A percentile compares a stretch with the other conserved stretches of the same genome.
Conservation (phyloP, 768 basidiomycete genomes). For the Exidia glandulosa region DNA sequence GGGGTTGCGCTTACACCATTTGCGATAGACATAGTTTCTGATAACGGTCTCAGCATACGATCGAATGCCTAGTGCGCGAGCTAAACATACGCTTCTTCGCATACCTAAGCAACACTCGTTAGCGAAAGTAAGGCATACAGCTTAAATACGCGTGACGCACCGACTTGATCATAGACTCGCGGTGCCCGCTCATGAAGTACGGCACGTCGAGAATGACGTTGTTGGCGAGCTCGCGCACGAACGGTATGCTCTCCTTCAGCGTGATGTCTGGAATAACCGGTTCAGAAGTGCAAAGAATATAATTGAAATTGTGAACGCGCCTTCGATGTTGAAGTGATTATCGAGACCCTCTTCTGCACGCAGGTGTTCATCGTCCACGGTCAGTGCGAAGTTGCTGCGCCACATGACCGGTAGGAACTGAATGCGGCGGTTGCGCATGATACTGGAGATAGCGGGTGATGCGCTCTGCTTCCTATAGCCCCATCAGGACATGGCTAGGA, state of each 20-base stretch:
- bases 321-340: constrained; percentile 28
- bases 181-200: constrained; percentile 32
- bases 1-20: constrained; percentile 32
- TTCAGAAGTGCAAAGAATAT: neutral
- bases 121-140: neutral
- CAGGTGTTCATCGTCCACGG: constrained; percentile 22
- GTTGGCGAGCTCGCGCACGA: constrained; percentile 30
- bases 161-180: constrained; percentile 31
- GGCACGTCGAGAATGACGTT: constrained; percentile 31
- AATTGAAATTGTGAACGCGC: constrained; percentile 1
- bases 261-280: constrained; percentile 24
- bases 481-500: neutral
- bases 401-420: constrained; percentile 34
- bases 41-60: neutral
- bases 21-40: constrained; percentile 27
- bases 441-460: constrained; percentile 27
- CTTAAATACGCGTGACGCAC: constrained; percentile 12
- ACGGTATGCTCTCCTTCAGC: constrained; percentile 29
- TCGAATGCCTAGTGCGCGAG: neutral
- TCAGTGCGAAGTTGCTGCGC: constrained; percentile 25
- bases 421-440: constrained; percentile 28
- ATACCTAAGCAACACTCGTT: constrained; percentile 12
- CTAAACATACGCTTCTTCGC: constrained; percentile 18
- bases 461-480: constrained; percentile 22
- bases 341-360: constrained; percentile 30